These are phyloP conservation scores for Xylaria sp. DNA, from an alignment of 2,329 filamentous ascomycete genomes.

Conservation along the genomic window DNA sequence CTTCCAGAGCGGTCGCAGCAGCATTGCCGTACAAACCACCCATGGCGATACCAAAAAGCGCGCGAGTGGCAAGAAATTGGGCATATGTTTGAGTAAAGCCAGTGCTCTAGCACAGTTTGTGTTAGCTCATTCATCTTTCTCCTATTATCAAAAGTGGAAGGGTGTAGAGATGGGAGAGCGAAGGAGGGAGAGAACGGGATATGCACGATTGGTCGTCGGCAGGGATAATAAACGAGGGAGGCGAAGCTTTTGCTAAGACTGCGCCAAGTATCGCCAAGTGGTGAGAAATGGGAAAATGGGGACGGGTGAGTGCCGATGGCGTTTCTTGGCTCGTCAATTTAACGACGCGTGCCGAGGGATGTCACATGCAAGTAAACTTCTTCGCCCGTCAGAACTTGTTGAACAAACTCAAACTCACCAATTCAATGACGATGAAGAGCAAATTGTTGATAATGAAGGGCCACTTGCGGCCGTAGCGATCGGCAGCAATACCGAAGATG, in stretches of 20 bases:
- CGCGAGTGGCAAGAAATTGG: slow-evolving; percentile 79
- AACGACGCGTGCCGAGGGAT: slow-evolving; percentile 12
- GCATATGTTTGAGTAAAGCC: slow-evolving; percentile 75
- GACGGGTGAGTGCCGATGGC: slow-evolving; percentile 30
- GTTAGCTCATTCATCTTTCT: slow-evolving; percentile 16
- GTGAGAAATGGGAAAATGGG: slow-evolving; percentile 9
- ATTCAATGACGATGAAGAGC: slow-evolving; percentile 76
- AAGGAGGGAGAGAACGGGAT: neutral
- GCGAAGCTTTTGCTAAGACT: slow-evolving; percentile 47
- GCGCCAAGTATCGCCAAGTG: slow-evolving; percentile 45
- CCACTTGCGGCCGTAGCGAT: slow-evolving; percentile 72
- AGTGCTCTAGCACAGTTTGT: slow-evolving; percentile 59
- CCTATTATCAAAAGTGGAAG: neutral
- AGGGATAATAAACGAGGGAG: slow-evolving; percentile 24
- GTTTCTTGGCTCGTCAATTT: slow-evolving; percentile 28
- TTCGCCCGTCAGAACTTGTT: neutral
- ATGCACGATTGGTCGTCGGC: slow-evolving; percentile 6
- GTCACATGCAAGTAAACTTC: neutral
- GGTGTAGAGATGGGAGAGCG: neutral
- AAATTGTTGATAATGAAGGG: slow-evolving; percentile 81
- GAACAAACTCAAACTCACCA: slow-evolving; percentile 59
- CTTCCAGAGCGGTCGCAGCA: slow-evolving; percentile 81
- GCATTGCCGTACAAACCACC: slow-evolving; percentile 83
- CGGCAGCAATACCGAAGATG: slow-evolving; percentile 64
- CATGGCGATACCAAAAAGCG: slow-evolving; percentile 84